Evolutionary conservation across 345 rosid species (phyloP), one percentile per base, ranked within the genome.

Genomic region (Brassica cretica): DNA sequence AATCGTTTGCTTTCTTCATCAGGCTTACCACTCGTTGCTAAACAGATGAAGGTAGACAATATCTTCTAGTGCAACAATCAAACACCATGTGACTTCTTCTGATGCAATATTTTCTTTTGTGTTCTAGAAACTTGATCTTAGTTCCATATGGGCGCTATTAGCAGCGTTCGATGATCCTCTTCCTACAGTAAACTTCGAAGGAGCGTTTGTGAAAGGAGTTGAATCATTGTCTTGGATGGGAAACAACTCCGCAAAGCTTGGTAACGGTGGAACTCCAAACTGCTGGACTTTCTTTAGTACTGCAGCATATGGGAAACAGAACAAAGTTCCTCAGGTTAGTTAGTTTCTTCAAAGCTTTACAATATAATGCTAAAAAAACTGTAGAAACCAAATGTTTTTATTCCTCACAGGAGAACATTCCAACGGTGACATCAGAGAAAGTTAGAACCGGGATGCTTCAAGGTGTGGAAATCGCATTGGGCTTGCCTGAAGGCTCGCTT

Each of bases 201-300:
- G 98, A 76, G 97, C 97, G 55, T 92, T 90, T 80, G 95, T 93
- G 53, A 92, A 86, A 81, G 97, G 95, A 69, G 84, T 88, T 8
- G 92, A 89, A 75, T 87, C 97, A 14, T 56, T 92, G 63, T 94
- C 97, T 58, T 92, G 98, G 98, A 90, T 92, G 97, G 97, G 89
- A 49, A 88, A 92, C 80, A 89, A 94, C 85, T 82, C 97, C 1
- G 83, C 81, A 75, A 94, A 92, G 84, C 90, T 94, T 60, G 71
- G 60, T 16, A 77, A 66, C 16, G 80, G 67, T 18, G 60, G 83
- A 66, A 2, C 5, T 16, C 89, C 89, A 58, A 85, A 87, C 21
- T 90, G 97, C 77, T 94, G 97, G 95, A 88, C 97, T 61, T 85
- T 91, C 80, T 91, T 94, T 77, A 90, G 97, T 80, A 89, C 91